Evolutionary conservation across 148 eudicot genomes (phyloP).

Genomic region (Diospyros kaki): DNA sequence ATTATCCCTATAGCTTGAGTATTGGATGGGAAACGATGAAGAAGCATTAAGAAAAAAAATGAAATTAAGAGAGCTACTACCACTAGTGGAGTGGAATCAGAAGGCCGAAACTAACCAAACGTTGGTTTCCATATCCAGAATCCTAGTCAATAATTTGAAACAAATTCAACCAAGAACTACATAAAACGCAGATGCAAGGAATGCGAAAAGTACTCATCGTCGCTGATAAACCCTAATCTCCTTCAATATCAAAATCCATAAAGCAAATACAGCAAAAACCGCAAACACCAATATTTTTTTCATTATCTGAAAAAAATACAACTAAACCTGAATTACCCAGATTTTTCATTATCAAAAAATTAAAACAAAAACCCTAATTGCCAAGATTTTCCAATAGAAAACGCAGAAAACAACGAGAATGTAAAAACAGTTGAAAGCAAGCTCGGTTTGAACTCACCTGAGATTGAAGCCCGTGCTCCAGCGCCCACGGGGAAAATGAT

Average conservation of each 20-base stretch:
- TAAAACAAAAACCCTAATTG: background rate
- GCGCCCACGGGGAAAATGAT: background rate
- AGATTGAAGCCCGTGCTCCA: background rate
- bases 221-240: background rate
- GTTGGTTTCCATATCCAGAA: background rate
- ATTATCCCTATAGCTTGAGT: too few species aligned
- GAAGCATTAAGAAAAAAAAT: too few species aligned
- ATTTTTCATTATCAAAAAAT: background rate
- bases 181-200: background rate
- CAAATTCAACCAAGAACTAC: background rate
- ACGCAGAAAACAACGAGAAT: background rate
- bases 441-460: slow-evolving; percentile 9
- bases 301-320: background rate
- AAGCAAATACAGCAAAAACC: background rate
- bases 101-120: too few species aligned
- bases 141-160: background rate
- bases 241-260: background rate
- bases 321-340: background rate
- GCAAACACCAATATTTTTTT: too few species aligned
- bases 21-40: too few species aligned
- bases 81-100: too few species aligned
- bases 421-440: background rate
- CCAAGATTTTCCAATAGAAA: background rate
- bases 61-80: too few species aligned
- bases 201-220: background rate